Evolutionary conservation across 1,284 basidiomycete genomes (phyloP).

Genomic region (Ganoderma lingzhi): DNA sequence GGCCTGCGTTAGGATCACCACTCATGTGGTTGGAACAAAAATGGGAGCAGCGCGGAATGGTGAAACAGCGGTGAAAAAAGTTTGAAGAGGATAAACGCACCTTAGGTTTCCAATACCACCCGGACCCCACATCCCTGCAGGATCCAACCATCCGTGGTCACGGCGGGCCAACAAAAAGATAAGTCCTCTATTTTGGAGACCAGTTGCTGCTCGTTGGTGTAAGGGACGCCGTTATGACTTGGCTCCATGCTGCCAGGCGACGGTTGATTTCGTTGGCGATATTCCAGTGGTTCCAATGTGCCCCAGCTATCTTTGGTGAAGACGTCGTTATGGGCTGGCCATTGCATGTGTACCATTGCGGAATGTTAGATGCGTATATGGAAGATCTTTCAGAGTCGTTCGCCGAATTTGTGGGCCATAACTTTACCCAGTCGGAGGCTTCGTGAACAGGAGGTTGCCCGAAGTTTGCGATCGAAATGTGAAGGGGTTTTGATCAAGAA

Average conservation of each 20-base stretch:
- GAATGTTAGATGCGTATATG: neutral
- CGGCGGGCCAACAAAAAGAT: neutral
- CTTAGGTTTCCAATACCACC: neutral
- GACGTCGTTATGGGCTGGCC: neutral
- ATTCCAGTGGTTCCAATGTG: neutral
- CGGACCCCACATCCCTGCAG: neutral
- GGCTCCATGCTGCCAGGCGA: neutral
- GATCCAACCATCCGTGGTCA: neutral
- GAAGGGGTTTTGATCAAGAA: neutral
- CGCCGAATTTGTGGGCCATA: conserved; percentile 2
- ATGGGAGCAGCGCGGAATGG: neutral
- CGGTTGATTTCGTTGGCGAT: neutral
- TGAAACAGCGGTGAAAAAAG: neutral
- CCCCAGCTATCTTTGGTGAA: neutral
- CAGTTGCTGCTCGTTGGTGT: neutral
- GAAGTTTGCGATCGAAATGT: neutral
- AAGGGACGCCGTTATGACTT: neutral
- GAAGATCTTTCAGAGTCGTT: neutral
- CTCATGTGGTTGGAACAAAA: neutral
- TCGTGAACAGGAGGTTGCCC: neutral
- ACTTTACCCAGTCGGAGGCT: neutral
- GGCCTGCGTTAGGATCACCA: neutral
- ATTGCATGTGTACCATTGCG: neutral
- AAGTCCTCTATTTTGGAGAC: neutral
- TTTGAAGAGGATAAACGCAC: neutral